Conservation (phyloP, 1,284 basidiomycete genomes). For the Ceratobasidium papillatum region DNA sequence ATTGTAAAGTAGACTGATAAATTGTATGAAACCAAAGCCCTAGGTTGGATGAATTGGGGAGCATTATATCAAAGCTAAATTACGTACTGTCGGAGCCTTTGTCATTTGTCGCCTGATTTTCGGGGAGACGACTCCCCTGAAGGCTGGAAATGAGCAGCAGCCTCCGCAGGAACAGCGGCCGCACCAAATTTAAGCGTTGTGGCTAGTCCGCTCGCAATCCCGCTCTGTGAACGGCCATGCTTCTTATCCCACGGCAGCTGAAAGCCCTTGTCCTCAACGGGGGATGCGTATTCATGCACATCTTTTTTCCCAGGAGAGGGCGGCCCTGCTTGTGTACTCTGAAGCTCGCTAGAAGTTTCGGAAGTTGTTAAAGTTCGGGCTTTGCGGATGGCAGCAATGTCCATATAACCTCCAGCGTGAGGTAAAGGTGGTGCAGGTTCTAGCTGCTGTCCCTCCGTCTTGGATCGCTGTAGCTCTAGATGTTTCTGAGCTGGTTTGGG, state of each 20-base stretch:
- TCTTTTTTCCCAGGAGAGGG: slow-evolving; percentile 3
- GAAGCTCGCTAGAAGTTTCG: not conserved
- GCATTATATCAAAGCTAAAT: not conserved
- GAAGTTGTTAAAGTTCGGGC: not conserved
- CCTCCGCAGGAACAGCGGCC: slow-evolving; percentile 7
- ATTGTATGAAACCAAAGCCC: not conserved
- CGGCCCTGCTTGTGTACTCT: not conserved
- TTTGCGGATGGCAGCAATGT: slow-evolving; percentile 3
- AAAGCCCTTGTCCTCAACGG: not conserved
- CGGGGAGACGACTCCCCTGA: not conserved
- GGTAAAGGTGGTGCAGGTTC: slow-evolving; percentile 32
- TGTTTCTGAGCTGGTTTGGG: slow-evolving; percentile 20
- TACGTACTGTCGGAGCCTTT: not conserved
- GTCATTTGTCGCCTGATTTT: not conserved
- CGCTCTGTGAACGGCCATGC: slow-evolving; percentile 24
- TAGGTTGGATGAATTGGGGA: not conserved
- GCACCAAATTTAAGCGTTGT: slow-evolving; percentile 33
- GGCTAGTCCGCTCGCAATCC: slow-evolving; percentile 30
- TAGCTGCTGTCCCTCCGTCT: not conserved
- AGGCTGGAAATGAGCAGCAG: not conserved
- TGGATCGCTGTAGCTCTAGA: slow-evolving; percentile 6
- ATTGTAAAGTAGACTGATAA: not conserved
- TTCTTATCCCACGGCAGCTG: slow-evolving; percentile 18
- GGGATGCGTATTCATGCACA: not conserved
- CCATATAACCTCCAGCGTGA: slow-evolving; percentile 35